Evolutionary conservation across 768 basidiomycete genomes (phyloP).

Genomic region (Boletus rex-veris): DNA sequence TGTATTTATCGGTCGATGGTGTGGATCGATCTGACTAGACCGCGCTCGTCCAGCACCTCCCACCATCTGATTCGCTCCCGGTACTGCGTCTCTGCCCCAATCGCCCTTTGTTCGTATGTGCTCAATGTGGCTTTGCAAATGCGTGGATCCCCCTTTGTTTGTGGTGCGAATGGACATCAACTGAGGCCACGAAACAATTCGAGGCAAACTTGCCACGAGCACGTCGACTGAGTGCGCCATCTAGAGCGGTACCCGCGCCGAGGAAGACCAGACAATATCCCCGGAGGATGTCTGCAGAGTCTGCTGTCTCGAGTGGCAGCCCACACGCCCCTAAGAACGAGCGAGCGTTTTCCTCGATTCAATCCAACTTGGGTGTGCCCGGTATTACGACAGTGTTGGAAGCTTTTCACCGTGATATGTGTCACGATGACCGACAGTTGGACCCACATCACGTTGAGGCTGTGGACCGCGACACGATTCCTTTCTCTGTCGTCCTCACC

Average conservation of each 20-base stretch:
- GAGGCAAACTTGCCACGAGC: slow-evolving; percentile 38
- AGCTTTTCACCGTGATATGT: slow-evolving; percentile 21
- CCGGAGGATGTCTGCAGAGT: slow-evolving; percentile 21
- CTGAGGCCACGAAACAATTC: slow-evolving; percentile 38
- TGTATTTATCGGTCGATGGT: slow-evolving; percentile 9
- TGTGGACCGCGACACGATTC: background rate
- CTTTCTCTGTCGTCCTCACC: background rate
- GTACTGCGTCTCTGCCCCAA: slow-evolving; percentile 39
- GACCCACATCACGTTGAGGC: slow-evolving; percentile 13
- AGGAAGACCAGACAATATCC: slow-evolving; percentile 9
- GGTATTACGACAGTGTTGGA: slow-evolving; percentile 30
- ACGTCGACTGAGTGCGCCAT: slow-evolving; percentile 30
- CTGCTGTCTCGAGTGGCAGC: slow-evolving; percentile 18
- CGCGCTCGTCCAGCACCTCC: slow-evolving; percentile 35
- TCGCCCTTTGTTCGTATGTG: slow-evolving; percentile 46
- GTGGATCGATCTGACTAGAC: slow-evolving; percentile 16
- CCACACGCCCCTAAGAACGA: slow-evolving; percentile 23
- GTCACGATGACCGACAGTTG: slow-evolving; percentile 9
- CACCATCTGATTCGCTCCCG: slow-evolving; percentile 46
- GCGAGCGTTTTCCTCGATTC: slow-evolving; percentile 5
- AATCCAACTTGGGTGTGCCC: slow-evolving; percentile 13
- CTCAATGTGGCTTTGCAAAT: slow-evolving; percentile 45
- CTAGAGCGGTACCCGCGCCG: slow-evolving; percentile 9
- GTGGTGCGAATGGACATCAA: slow-evolving; percentile 49
- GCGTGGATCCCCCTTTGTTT: slow-evolving; percentile 48